Percentiles rank a stretch among this genome's conserved stretches.
These are phyloP conservation scores for Iberis pinnata DNA, from an alignment of 345 rosid genomes.

Conservation along the genomic window DNA sequence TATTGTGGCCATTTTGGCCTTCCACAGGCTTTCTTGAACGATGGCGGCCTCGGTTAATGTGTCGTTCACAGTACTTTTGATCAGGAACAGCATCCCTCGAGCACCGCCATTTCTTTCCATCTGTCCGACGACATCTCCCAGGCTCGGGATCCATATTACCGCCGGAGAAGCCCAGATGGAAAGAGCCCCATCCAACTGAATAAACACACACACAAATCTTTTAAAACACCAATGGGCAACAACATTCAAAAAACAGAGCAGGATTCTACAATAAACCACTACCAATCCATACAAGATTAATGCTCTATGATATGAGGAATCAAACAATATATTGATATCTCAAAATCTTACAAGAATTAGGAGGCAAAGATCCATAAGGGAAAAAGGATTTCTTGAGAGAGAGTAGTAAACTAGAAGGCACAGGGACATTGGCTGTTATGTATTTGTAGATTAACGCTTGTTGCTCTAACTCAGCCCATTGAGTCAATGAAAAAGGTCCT, in stretches of 20 bases:
- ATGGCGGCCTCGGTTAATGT: constrained; percentile 97
- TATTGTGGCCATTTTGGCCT: constrained; percentile 76
- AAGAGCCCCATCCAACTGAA: constrained; percentile 69
- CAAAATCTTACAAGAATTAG: constrained; percentile 44
- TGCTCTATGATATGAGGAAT: background rate
- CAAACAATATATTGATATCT: too few relatives aligned
- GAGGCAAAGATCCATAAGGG: constrained; percentile 46
- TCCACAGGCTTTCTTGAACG: constrained; percentile 99
- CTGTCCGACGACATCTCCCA: constrained; percentile 92
- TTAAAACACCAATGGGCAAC: background rate
- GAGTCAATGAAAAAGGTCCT: constrained; percentile 63
- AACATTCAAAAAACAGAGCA: constrained; percentile 10
- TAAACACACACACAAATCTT: constrained; percentile 1
- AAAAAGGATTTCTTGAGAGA: constrained; percentile 68
- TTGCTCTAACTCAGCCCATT: constrained; percentile 93
- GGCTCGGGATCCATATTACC: constrained; percentile 87
- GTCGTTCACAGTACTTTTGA: constrained; percentile 94
- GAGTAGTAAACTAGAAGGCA: constrained; percentile 65
- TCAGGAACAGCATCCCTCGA: constrained; percentile 86
- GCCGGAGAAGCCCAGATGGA: constrained; percentile 75
- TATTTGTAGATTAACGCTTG: constrained; percentile 92
- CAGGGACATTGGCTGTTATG: constrained; percentile 64
- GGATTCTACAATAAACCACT: too few relatives aligned
- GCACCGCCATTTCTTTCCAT: constrained; percentile 99
- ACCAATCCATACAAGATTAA: background rate